Percentiles rank a stretch among this genome's conserved stretches.
These are phyloP conservation scores for Colletotrichum nymphaeae DNA, from an alignment of 2,329 filamentous ascomycete genomes.

Conservation along the genomic window DNA sequence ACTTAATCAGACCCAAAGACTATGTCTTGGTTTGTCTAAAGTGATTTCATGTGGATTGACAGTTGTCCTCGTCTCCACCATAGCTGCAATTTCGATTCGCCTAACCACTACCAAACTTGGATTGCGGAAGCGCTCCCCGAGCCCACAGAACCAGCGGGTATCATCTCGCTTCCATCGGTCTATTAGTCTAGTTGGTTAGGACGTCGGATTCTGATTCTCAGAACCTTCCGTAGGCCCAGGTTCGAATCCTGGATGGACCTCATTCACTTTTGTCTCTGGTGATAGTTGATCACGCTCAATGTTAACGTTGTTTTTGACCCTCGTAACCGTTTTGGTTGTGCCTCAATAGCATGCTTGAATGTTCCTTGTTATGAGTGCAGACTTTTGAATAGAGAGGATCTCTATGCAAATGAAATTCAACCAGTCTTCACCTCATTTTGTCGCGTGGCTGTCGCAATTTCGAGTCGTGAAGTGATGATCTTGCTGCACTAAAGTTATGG, in stretches of 20 bases:
- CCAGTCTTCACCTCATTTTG: neutral
- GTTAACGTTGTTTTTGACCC: neutral
- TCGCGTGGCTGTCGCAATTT: neutral
- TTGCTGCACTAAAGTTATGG: neutral
- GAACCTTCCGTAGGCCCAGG: constrained; percentile 26
- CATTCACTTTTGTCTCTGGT: neutral
- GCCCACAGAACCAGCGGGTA: neutral
- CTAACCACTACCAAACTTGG: neutral
- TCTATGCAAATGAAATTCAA: too few species aligned
- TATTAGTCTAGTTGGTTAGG: constrained; percentile 33
- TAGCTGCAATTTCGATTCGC: neutral
- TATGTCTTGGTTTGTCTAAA: neutral
- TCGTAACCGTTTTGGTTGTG: neutral
- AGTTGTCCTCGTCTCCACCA: neutral
- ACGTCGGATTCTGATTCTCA: constrained; percentile 30
- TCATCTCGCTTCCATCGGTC: neutral
- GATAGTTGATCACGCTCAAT: neutral
- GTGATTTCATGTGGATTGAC: neutral
- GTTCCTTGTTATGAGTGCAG: neutral
- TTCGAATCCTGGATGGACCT: constrained; percentile 40
- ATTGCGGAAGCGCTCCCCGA: rapidly evolving
- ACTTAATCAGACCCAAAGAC: neutral
- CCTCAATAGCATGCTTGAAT: neutral
- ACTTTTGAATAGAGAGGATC: too few species aligned
- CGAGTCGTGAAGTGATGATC: neutral